phyloP scores from a whole-genome alignment of 1,284 basidiomycete genomes.

The Austroboletus niveus region DNA sequence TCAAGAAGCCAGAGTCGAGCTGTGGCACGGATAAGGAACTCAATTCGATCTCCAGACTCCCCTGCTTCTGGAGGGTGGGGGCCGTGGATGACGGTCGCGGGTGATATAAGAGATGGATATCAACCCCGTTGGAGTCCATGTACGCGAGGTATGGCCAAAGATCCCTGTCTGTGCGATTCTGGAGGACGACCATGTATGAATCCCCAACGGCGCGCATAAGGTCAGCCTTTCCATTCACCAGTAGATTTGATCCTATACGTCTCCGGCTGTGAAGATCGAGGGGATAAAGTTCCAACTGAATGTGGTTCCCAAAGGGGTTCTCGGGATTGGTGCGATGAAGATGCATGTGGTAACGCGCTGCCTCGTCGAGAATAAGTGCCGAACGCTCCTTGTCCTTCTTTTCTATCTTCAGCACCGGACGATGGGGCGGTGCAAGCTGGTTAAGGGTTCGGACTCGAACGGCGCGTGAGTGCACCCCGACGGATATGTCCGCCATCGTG shows the following conservation, averaged over 20 bases:
- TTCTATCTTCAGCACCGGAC: conserved; percentile 35
- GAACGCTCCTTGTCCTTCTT: conserved; percentile 35
- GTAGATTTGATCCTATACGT: conserved; percentile 36
- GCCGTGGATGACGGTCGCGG: conserved; percentile 29
- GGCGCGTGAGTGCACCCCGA: conserved; percentile 35
- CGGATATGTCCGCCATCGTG: conserved; percentile 40
- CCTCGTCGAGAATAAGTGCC: conserved; percentile 37
- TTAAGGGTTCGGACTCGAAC: conserved; percentile 41
- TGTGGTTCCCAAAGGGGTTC: conserved; percentile 35
- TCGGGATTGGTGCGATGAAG: conserved; percentile 43
- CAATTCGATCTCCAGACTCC: conserved; percentile 37
- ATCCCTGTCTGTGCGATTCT: conserved; percentile 40
- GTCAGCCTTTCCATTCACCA: conserved; percentile 38
- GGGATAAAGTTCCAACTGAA: conserved; percentile 40
- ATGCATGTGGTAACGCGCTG: conserved; percentile 47
- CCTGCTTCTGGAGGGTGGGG: conserved; percentile 37
- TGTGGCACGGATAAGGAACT: conserved; percentile 36
- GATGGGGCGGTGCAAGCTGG: conserved; percentile 31
- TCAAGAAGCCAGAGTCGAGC: conserved; percentile 42
- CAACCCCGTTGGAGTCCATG: conserved; percentile 46
- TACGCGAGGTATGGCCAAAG: conserved; percentile 49
- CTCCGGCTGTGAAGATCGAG: conserved; percentile 35
- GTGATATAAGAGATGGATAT: conserved; percentile 42
- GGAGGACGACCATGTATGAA: conserved; percentile 39
- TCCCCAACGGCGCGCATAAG: conserved; percentile 33